These are phyloP conservation scores for Platismatia glauca DNA, from an alignment of 495 filamentous ascomycete genomes.

Conservation along the genomic window DNA sequence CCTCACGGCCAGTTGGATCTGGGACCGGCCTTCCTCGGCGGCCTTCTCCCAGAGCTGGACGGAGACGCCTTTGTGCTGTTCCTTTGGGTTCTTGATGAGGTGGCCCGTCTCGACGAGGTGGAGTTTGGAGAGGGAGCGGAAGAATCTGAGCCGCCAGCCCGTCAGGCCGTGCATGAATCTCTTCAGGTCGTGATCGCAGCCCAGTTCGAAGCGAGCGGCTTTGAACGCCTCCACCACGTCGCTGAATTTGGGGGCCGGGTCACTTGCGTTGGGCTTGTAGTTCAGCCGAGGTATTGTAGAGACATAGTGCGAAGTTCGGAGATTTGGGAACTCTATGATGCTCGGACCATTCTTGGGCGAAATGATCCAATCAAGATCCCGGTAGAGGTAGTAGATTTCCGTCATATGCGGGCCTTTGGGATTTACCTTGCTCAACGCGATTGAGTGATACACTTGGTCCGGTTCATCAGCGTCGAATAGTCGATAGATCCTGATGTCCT, in stretches of 20 bases:
- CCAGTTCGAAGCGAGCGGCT: slow-evolving; percentile 2
- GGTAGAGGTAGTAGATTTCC: slow-evolving; percentile 15
- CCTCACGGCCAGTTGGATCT: slow-evolving; percentile 10
- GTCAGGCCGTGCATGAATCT: slow-evolving; percentile 14
- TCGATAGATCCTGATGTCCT: slow-evolving; percentile 17
- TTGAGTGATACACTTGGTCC: slow-evolving; percentile 10
- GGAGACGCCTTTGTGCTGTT: slow-evolving; percentile 9
- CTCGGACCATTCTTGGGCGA: not conserved
- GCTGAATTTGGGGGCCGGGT: slow-evolving; percentile 8
- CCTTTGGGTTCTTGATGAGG: slow-evolving; percentile 3
- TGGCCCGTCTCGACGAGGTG: slow-evolving; percentile 6
- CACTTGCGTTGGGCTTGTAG: slow-evolving; percentile 8
- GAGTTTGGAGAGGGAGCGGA: not conserved
- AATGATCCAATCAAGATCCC: slow-evolving; percentile 17
- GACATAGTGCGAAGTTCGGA: slow-evolving; percentile 12
- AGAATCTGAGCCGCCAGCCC: slow-evolving; percentile 16
- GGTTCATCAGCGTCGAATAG: slow-evolving; percentile 11
- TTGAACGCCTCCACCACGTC: slow-evolving; percentile 3
- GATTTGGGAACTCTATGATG: slow-evolving; percentile 7
- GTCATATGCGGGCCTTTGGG: slow-evolving; percentile 10
- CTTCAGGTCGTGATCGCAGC: slow-evolving; percentile 13
- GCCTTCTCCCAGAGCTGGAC: slow-evolving; percentile 17
- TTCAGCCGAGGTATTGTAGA: slow-evolving; percentile 13
- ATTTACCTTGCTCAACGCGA: slow-evolving; percentile 9
- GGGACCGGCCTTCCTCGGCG: slow-evolving; percentile 6